Conservation (phyloP, 129 eudicot species). For the Silybum marianum region DNA sequence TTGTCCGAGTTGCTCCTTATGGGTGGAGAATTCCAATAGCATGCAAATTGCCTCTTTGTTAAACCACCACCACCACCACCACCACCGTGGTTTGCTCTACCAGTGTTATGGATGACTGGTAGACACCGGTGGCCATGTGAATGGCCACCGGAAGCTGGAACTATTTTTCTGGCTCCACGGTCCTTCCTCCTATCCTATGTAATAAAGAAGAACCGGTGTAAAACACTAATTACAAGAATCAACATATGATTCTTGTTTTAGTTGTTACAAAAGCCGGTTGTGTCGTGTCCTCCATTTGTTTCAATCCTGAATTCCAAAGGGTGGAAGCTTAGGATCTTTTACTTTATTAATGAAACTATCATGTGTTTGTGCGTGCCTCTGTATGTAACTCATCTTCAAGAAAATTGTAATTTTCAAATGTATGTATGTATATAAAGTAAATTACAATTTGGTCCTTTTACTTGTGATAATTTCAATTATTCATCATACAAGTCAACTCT, state of each 20-base stretch:
- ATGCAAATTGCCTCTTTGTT: constrained; percentile 45
- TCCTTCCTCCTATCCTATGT: neutral
- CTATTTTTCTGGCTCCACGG: constrained; percentile 42
- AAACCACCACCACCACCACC: constrained; percentile 1
- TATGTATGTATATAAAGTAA: neutral
- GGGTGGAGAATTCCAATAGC: constrained; percentile 34
- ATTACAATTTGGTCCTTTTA: neutral
- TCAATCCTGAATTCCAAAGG: constrained; percentile 18
- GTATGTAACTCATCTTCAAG: constrained; percentile 2
- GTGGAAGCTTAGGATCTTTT: constrained; percentile 20
- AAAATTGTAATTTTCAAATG: neutral
- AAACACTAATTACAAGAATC: constrained; percentile 12
- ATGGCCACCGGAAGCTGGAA: constrained; percentile 48
- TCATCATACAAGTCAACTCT: neutral
- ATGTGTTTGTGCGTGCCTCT: neutral
- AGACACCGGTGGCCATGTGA: constrained; percentile 12
- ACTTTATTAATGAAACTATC: neutral
- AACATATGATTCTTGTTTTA: constrained; percentile 24
- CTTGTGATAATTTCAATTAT: neutral
- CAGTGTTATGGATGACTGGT: constrained; percentile 39
- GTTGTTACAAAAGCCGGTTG: neutral
- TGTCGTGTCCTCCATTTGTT: constrained; percentile 1
- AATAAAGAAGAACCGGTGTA: constrained; percentile 17
- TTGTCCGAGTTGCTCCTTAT: constrained; percentile 31
- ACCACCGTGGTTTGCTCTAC: constrained; percentile 23